These are phyloP conservation scores for Rhodotorula glutinis DNA, from an alignment of 1,284 basidiomycete species.

Conservation along the genomic window DNA sequence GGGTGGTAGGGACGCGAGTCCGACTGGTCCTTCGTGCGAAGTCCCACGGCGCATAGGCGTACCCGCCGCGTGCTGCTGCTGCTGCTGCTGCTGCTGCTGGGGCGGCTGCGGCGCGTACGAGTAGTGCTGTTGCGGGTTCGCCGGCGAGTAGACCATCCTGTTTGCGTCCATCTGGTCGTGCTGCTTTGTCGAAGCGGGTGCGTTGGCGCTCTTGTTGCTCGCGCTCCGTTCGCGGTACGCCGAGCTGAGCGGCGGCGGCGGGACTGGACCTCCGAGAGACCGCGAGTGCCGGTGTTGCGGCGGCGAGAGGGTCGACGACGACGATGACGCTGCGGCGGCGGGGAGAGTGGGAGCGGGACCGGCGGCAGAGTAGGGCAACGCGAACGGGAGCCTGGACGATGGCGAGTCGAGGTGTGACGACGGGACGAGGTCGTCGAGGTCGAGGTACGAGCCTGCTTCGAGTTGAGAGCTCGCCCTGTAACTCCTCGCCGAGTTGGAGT, in stretches of 20 bases:
- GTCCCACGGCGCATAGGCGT: constrained; percentile 16
- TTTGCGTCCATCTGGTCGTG: neutral
- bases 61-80: neutral
- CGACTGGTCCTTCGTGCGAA: constrained; percentile 13
- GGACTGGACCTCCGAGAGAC: neutral
- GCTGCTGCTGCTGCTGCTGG: neutral
- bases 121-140: neutral
- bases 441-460: constrained; percentile 2
- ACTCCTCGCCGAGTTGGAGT: neutral
- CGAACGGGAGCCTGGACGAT: neutral
- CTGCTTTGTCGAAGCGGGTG: too few relatives aligned
- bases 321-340: too few relatives aligned
- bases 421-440: neutral
- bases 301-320: neutral
- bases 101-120: too few relatives aligned
- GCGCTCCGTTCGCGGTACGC: too few relatives aligned
- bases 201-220: too few relatives aligned
- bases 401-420: constrained; percentile 1
- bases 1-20: neutral
- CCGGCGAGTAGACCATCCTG: constrained; percentile 25
- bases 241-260: constrained; percentile 1
- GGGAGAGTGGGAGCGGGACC: neutral
- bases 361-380: neutral
- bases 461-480: neutral
- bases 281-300: neutral